phyloP scores from a whole-genome alignment of 768 basidiomycete genomes.

The Phylloporus scabripes region DNA sequence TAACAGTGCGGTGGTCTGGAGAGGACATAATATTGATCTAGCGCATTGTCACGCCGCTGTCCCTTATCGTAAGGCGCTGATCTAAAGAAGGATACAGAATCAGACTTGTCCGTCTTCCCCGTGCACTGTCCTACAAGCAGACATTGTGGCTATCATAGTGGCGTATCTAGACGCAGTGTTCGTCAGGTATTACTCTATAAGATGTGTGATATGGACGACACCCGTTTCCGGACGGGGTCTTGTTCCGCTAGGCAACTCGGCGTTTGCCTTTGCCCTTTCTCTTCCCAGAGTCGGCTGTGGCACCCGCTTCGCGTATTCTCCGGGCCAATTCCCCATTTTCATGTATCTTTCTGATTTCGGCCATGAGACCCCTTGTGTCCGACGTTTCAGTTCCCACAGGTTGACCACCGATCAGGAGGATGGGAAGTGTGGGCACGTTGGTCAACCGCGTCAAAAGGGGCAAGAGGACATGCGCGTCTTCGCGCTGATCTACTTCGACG shows the following conservation, averaged over 20 bases:
- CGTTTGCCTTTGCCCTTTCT: constrained; percentile 41
- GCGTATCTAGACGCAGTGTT: not conserved
- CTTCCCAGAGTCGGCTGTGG: constrained; percentile 47
- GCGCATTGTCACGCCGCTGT: not conserved
- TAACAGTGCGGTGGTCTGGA: constrained; percentile 28
- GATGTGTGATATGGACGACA: not conserved
- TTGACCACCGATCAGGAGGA: constrained; percentile 65
- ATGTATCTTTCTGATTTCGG: constrained; percentile 47
- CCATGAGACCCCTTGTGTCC: constrained; percentile 27
- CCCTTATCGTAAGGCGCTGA: not conserved
- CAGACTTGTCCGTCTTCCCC: no score
- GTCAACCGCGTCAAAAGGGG: constrained; percentile 64
- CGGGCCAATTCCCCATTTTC: constrained; percentile 47
- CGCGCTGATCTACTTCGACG: constrained; percentile 68
- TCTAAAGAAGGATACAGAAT: no score
- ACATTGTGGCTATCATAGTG: no score
- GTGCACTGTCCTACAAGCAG: no score
- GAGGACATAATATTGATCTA: not conserved
- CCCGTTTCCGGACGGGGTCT: constrained; percentile 5
- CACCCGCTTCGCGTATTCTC: constrained; percentile 52
- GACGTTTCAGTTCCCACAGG: constrained; percentile 37
- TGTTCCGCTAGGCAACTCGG: not conserved
- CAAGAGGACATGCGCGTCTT: constrained; percentile 58
- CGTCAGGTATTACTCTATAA: constrained; percentile 4
- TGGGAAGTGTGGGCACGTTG: constrained; percentile 46